Evolutionary conservation across 169 alveolate species (phyloP).

Genomic region (Cardiosporidium cionae): DNA sequence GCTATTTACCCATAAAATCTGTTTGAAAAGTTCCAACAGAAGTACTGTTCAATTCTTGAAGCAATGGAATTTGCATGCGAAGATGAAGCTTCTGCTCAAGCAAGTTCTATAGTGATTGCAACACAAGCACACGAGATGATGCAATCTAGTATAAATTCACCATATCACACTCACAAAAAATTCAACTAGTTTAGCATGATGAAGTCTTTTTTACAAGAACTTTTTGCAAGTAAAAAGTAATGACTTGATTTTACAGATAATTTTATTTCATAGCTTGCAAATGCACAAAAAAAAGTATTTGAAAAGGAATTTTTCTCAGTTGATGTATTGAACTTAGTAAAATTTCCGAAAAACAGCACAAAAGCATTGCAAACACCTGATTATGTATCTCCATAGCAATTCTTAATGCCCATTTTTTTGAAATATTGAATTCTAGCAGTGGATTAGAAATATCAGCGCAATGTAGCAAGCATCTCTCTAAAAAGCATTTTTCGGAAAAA

Average conservation of each 20-base stretch:
- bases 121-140: background rate
- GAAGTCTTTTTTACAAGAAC: too few relatives aligned
- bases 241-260: too few relatives aligned
- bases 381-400: slow-evolving; percentile 18
- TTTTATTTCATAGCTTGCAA: too few relatives aligned
- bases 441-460: slow-evolving; percentile 37
- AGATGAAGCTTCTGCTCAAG: background rate
- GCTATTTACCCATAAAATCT: background rate
- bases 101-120: background rate
- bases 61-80: background rate
- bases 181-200: too few relatives aligned
- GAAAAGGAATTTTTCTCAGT: too few relatives aligned
- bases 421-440: slow-evolving; percentile 8
- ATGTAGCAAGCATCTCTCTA: slow-evolving; percentile 18
- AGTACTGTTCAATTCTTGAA: background rate
- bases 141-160: background rate
- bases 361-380: slow-evolving; percentile 11
- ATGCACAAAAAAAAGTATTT: too few relatives aligned
- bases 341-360: too few relatives aligned
- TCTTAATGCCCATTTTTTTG: slow-evolving; percentile 31
- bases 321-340: too few relatives aligned
- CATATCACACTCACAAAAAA: too few relatives aligned
- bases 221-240: too few relatives aligned
- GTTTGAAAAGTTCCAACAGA: background rate
- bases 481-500: background rate